A percentile compares a stretch with the other conserved stretches of the same genome.
Evolutionary conservation across 73 alveolate genomes (phyloP).

Genomic region (Stentor roeselii): DNA sequence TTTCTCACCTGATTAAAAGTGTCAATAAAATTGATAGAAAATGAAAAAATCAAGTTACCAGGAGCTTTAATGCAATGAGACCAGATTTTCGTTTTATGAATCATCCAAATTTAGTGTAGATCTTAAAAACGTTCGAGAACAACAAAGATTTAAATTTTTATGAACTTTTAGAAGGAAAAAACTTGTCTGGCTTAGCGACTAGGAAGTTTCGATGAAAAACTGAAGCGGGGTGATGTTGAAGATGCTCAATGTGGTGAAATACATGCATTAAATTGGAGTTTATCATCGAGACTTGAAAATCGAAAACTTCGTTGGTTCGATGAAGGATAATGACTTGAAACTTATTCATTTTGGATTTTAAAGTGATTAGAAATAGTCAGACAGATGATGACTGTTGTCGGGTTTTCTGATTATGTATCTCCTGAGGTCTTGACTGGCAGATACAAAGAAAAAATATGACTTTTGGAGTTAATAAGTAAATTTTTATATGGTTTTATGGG

Average conservation of each 20-base stretch:
- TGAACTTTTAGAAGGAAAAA: neutral
- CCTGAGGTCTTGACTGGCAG: neutral
- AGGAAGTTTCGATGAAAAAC: neutral
- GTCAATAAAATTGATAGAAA: neutral
- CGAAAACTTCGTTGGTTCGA: neutral
- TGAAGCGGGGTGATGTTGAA: neutral
- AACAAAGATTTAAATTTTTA: neutral
- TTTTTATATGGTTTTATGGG: neutral
- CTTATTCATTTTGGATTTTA: neutral
- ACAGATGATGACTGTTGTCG: neutral
- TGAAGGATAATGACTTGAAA: neutral
- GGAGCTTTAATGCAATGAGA: neutral
- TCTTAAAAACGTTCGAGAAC: neutral
- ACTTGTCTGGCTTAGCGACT: neutral
- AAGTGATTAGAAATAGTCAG: neutral
- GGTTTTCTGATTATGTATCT: neutral
- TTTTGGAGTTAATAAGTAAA: neutral
- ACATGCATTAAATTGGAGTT: neutral
- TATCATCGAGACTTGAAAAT: neutral
- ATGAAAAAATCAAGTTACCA: too few species aligned
- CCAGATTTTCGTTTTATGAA: neutral
- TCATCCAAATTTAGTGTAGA: neutral
- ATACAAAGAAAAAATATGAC: neutral
- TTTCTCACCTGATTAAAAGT: neutral
- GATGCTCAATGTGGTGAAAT: neutral